phyloP scores from a whole-genome alignment of 1,139 yeast species.

The Meyerozyma carpophila region DNA sequence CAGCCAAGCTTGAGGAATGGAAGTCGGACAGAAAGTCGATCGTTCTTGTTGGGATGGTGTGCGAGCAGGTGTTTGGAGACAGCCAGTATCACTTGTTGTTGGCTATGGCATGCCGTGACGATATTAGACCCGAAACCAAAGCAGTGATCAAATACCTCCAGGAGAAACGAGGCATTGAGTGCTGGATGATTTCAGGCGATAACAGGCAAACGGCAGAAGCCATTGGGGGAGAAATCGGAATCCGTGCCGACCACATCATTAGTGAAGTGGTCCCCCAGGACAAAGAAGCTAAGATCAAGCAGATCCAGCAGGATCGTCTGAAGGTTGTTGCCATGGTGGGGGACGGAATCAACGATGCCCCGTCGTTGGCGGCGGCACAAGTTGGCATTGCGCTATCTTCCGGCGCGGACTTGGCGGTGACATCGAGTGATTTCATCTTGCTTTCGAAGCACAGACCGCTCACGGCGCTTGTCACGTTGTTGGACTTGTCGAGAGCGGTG shows the following conservation, averaged over 20 bases:
- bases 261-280: constrained; percentile 74
- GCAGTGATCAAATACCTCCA: constrained; percentile 45
- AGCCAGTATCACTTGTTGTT: constrained; percentile 34
- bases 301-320: constrained; percentile 39
- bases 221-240: constrained; percentile 61
- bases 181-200: constrained; percentile 77
- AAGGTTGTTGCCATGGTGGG: constrained; percentile 56
- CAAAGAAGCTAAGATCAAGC: constrained; percentile 54
- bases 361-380: constrained; percentile 55
- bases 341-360: constrained; percentile 62
- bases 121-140: constrained; percentile 57
- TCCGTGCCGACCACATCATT: constrained; percentile 47
- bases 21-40: constrained; percentile 61
- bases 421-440: constrained; percentile 53
- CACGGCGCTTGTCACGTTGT: constrained; percentile 41
- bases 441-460: constrained; percentile 43
- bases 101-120: constrained; percentile 59
- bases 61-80: constrained; percentile 20
- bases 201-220: constrained; percentile 62
- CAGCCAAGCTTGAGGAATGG: constrained; percentile 43
- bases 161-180: constrained; percentile 37
- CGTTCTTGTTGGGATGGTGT: constrained; percentile 46
- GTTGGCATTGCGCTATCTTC: constrained; percentile 56
- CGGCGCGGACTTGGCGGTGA: constrained; percentile 56
- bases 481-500: constrained; percentile 26